phyloP scores from a whole-genome alignment of 2,329 filamentous ascomycete species.

The Diaporthe humulicola region DNA sequence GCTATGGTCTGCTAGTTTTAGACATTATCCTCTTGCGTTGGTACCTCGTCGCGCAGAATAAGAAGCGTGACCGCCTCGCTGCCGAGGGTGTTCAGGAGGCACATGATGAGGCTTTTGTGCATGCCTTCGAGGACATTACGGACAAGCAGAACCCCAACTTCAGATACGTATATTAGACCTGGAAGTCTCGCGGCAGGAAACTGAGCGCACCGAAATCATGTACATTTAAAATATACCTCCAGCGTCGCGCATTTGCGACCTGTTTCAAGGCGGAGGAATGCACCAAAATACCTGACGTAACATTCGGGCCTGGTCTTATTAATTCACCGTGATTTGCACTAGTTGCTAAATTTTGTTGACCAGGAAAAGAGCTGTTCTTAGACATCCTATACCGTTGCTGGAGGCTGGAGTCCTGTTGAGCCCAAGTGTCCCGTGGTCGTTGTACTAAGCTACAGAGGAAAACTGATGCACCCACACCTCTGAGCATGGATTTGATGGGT shows the following conservation, averaged over 20 bases:
- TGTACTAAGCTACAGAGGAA: no score
- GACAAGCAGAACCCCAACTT: constrained; percentile 73
- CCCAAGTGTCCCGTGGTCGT: constrained; percentile 36
- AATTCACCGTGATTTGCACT: neutral
- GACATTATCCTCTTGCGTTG: constrained; percentile 70
- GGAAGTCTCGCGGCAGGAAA: neutral
- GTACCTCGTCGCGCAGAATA: constrained; percentile 70
- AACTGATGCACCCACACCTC: no score
- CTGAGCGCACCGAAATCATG: neutral
- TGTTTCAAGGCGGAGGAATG: neutral
- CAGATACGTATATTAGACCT: constrained; percentile 64
- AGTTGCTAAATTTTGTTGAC: neutral
- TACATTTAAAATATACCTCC: neutral
- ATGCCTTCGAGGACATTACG: constrained; percentile 74
- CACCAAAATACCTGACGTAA: neutral
- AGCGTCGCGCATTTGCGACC: neutral
- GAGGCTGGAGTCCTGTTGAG: constrained; percentile 22
- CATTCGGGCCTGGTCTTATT: neutral
- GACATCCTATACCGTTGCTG: constrained; percentile 10
- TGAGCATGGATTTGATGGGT: no score
- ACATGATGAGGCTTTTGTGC: constrained; percentile 56
- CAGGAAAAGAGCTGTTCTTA: constrained; percentile 24
- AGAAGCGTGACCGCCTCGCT: constrained; percentile 64
- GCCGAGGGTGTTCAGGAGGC: constrained; percentile 56
- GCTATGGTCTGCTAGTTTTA: constrained; percentile 72